Conservation (phyloP, 768 basidiomycete genomes). For the Cystofilobasidium macerans region DNA sequence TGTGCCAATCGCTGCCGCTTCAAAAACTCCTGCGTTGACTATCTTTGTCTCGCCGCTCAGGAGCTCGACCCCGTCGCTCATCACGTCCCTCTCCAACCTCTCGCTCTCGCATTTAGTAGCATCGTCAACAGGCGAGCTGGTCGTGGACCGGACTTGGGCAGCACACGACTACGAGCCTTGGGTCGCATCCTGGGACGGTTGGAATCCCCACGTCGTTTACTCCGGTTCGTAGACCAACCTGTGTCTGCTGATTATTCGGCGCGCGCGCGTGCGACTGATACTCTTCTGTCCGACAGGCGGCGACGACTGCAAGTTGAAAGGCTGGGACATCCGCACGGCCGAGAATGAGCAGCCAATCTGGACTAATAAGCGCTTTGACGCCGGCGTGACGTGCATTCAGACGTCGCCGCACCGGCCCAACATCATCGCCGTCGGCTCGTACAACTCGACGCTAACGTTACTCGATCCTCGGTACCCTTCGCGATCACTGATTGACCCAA, state of each 20-base stretch:
- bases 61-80: conserved; percentile 39
- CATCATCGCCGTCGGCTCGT: conserved; percentile 82
- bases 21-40: conserved; percentile 3
- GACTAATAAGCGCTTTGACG: conserved; percentile 73
- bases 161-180: conserved; percentile 93
- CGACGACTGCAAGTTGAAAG: conserved; percentile 79
- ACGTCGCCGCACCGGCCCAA: conserved; percentile 68
- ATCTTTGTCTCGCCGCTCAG: background rate
- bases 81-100: conserved; percentile 76
- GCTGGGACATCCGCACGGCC: conserved; percentile 73
- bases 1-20: no score
- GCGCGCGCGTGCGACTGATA: background rate
- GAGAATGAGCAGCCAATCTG: conserved; percentile 49
- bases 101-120: conserved; percentile 50
- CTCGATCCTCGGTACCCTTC: conserved; percentile 68
- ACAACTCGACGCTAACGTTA: conserved; percentile 65
- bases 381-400: conserved; percentile 84
- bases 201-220: conserved; percentile 67
- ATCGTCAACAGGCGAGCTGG: conserved; percentile 43
- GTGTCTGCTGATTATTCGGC: no score
- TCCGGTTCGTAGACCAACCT: conserved; percentile 49
- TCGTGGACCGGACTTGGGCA: conserved; percentile 54
- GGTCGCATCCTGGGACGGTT: conserved; percentile 83
- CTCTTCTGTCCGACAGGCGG: conserved; percentile 52
- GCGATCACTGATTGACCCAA: conserved; percentile 44